Evolutionary conservation across 179 eudicot genomes (phyloP).

Genomic region (Beta macrorhiza): DNA sequence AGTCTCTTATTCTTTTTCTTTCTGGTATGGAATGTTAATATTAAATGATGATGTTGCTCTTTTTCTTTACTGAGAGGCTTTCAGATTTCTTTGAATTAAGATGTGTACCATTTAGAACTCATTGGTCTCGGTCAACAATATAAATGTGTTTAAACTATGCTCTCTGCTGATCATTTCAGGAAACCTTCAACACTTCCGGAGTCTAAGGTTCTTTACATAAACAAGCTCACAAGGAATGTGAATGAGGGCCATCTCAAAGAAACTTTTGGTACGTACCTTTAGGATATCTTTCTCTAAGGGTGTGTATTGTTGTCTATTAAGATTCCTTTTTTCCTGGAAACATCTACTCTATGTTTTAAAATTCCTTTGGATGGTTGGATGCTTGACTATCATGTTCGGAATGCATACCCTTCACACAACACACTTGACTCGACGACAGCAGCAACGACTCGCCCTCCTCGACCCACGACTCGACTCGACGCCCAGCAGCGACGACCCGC

Average conservation of each 20-base stretch:
- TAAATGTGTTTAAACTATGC: slow-evolving; percentile 12
- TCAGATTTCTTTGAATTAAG: neutral
- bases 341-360: neutral
- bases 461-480: no score
- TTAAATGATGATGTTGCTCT: neutral
- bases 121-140: neutral
- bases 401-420: no score
- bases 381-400: neutral
- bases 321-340: neutral
- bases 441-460: no score
- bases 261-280: slow-evolving; percentile 59
- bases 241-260: slow-evolving; percentile 92
- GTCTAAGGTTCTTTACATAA: slow-evolving; percentile 69
- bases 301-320: slow-evolving; percentile 10
- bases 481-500: no score
- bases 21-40: neutral
- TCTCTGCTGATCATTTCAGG: slow-evolving; percentile 46
- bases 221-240: slow-evolving; percentile 85
- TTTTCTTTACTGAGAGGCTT: neutral
- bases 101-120: neutral
- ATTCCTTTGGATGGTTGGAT: neutral
- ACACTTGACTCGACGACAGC: no score
- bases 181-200: slow-evolving; percentile 60
- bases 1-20: neutral
- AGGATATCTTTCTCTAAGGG: neutral